Base-by-base conservation (phyloP, 2,329 filamentous ascomycete genomes). In the Xylaria sp. region DNA sequence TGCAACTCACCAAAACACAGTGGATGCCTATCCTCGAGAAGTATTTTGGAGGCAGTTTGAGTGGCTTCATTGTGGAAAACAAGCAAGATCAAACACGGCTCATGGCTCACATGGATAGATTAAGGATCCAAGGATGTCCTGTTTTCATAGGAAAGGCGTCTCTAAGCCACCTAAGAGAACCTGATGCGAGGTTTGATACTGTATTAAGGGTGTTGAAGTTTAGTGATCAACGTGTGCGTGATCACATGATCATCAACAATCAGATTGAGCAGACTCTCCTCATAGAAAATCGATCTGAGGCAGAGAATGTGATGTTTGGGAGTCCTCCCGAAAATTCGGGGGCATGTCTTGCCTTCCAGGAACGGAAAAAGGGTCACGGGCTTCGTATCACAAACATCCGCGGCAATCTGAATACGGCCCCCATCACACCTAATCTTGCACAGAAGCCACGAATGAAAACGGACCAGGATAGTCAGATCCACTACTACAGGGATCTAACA, bases 21-120 rank as follows among this genome's bases (percentile, higher is more conserved):
- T 99, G 96, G 96, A 92, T 91, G 1, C 87, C 88, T 0, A 89
- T 97, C 51, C 80, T 99, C 15, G 96, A 99, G 77, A 91, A 87
- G 70, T 88, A 88, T 1, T 86, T 97, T 54, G 93, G 93, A n/a
- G 80, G 79, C 3, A 84, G 82, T 0, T 82, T 98, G 38, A 91
- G 89, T 70, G 89, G 88, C 1, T 99, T 98, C 76, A 87, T 97
- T 59, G 94, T 97, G 49, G 90, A 88, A 6, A 93, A 84, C 78
- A 93, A 92, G 75, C 80, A 84, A 13, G 96, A 99, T 77, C 90
- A 93, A 77, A 84, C 85, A n/a, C 84, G 88, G 6, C 83, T 99
- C 3, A 86, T 84, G 17, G 78, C 79, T 2, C 80, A 97, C 72
- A 92, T 97, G 85, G 86, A 86, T 46, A 83, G 82, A 61, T 77